Conservation (phyloP, 768 basidiomycete genomes). For the Pleurotus platypus region DNA sequence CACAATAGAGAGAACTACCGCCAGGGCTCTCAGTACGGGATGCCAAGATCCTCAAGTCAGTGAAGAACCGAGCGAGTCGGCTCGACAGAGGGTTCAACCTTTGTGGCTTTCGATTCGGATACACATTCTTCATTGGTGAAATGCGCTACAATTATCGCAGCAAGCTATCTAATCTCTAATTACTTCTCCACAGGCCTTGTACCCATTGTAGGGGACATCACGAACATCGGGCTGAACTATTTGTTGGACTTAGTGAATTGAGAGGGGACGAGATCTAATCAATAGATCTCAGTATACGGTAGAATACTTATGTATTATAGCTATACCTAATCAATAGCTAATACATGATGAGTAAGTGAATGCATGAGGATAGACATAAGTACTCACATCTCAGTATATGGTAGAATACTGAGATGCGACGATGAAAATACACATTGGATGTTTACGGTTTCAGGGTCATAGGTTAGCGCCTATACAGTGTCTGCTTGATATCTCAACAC, state of each 20-base stretch:
- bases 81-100: constrained; percentile 85
- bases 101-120: constrained; percentile 82
- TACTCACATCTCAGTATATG: neutral
- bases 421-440: neutral
- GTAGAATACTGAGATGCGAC: neutral
- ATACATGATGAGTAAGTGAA: too few relatives aligned
- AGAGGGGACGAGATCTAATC: too few relatives aligned
- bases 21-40: constrained; percentile 78
- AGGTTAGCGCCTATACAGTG: neutral
- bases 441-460: neutral
- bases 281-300: too few relatives aligned
- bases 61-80: constrained; percentile 76
- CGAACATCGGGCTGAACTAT: constrained; percentile 66
- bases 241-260: too few relatives aligned
- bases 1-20: constrained; percentile 58
- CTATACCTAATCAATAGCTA: too few relatives aligned
- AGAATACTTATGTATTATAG: too few relatives aligned
- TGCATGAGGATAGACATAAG: too few relatives aligned
- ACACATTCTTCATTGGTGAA: constrained; percentile 70
- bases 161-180: neutral
- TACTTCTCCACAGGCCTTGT: constrained; percentile 38
- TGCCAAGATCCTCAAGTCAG: constrained; percentile 65
- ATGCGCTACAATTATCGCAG: neutral
- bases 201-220: constrained; percentile 66
- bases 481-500: constrained; percentile 1